Evolutionary conservation across 345 rosid genomes (phyloP), one percentile per base, ranked within the genome.

Genomic region (Cardamine resedifolia): DNA sequence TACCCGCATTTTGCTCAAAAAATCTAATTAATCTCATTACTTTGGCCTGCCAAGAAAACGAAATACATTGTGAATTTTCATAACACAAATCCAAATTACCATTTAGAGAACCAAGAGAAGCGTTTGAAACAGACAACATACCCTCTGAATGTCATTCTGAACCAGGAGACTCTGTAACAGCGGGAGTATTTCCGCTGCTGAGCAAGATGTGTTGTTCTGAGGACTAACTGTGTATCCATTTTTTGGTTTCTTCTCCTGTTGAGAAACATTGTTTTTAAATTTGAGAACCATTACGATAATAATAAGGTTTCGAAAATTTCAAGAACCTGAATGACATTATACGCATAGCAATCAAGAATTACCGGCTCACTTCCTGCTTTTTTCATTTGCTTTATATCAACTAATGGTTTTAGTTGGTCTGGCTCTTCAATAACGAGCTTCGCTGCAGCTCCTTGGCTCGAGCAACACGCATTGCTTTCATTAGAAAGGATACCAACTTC

Each of bases 131-230:
- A 70, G 34, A 47, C 31, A 75, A 65, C 66, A 19, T 73, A 93
- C 98, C 86, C 96, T 83, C 64, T 94, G 98, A 70, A 80, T 55
- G 64, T 76, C 74, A 75, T 89, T 94, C 79, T 91, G 96, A 77
- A 84, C 87, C 77, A 94, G 74, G 55, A 94, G 83, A 81, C 71
- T 80, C 60, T 88, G 89, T 78, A 94, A 77, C 65, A 92, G 58
- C 18, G 90, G 87, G 70, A 91, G 83, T 67, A 88, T 73, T 10
- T 82, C 49, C 26, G 77, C 61, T 38, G 84, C 72, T 23, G 83
- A 15, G 43, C 71, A 58, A 71, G 82, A 81, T 70, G 72, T 66
- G 33, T 73, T 53, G 41, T 76, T 84, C 72, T 78, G 82, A 39
- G 33, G 38, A 75, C 78, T 77, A 20, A 81, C 78, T 61, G 50